Base-by-base conservation (phyloP, 179 eudicot species). In the Spergularia azorica region DNA sequence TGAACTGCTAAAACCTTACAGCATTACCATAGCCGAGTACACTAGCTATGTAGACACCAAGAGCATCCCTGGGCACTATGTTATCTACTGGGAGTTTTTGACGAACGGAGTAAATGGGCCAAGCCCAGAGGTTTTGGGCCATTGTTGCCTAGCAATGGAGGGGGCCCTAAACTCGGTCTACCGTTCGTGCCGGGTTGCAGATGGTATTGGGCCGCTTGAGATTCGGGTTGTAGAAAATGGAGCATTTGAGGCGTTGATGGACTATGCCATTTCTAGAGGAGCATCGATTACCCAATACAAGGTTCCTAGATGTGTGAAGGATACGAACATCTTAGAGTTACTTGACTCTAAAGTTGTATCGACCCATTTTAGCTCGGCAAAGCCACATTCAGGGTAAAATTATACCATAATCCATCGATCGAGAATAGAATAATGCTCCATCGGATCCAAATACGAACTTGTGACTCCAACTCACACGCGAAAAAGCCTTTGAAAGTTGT, bases 211-310 rank as follows among this genome's bases (percentile, higher is more conserved):
- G 20, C 91, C 97, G 5, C 83, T 90, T 0, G 95, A 92, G 76
- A 92, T 92, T 11, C 82, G 91, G 71, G 88, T 92, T 0, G 97
- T 92, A 57, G 75, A 81, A 64, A 80, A 60, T 20, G 93, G 97
- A 4, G 90, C 97, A 0, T 92, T 92, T 70, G 97, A 92, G 73
- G 93, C 90, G 89, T 59, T 92, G 1, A 92, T 92, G 97, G 97
- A 92, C 57, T 92, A 89, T 56, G 97, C 97, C 0, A 84, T 92
- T 13, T 86, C 92, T 4, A 82, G 89, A 57, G 97, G 97, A 1
- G 94, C 93, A 3, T 92, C 97, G 0, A 87, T 92, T 8, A 89
- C 86, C 63, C 97, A 92, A 68, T 92, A 89, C 56, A 92, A 92
- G 85, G 93, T 79, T 13, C 91, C 97, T 5, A 84, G 97, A 77